Conservation (phyloP, 352 stramenopile species). For the Phytopythium ostracodes region DNA sequence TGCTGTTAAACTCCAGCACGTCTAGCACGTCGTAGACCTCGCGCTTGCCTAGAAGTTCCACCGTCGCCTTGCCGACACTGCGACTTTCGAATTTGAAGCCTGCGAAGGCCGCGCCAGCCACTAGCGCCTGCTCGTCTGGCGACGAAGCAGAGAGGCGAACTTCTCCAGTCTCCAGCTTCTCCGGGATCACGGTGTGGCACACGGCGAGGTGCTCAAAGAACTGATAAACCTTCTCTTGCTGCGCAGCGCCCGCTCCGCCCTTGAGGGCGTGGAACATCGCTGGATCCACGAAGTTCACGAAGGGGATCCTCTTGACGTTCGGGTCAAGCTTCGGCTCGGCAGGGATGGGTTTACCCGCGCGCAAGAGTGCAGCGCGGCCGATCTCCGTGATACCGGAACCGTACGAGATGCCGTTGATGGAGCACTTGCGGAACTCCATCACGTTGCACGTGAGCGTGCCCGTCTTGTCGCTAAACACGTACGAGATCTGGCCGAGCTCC, state of each 20-base stretch:
- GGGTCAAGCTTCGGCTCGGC: slow-evolving; percentile 56
- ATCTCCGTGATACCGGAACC: slow-evolving; percentile 86
- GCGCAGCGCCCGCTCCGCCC: slow-evolving; percentile 28
- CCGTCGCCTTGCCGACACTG: slow-evolving; percentile 39
- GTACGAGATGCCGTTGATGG: slow-evolving; percentile 89
- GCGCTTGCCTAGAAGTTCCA: slow-evolving; percentile 46
- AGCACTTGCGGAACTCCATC: slow-evolving; percentile 95
- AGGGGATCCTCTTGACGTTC: slow-evolving; percentile 52
- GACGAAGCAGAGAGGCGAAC: slow-evolving; percentile 71
- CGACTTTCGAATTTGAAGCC: slow-evolving; percentile 71
- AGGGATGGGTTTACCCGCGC: slow-evolving; percentile 57
- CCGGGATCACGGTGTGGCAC: slow-evolving; percentile 79
- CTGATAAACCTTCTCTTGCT: slow-evolving; percentile 44
- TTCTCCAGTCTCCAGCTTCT: slow-evolving; percentile 60
- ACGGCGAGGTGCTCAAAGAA: slow-evolving; percentile 88
- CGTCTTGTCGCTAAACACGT: slow-evolving; percentile 91
- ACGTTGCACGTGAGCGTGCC: slow-evolving; percentile 92
- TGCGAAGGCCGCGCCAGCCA: slow-evolving; percentile 61
- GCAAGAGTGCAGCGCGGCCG: slow-evolving; percentile 50
- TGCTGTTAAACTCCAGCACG: slow-evolving; percentile 79
- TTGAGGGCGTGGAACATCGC: slow-evolving; percentile 63
- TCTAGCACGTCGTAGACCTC: slow-evolving; percentile 61
- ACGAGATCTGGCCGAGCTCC: slow-evolving; percentile 88
- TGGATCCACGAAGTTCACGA: slow-evolving; percentile 77
- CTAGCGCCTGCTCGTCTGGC: slow-evolving; percentile 83